These are phyloP conservation scores for Fraxinus excelsior DNA, from an alignment of 257 asterid genomes.

Conservation along the genomic window DNA sequence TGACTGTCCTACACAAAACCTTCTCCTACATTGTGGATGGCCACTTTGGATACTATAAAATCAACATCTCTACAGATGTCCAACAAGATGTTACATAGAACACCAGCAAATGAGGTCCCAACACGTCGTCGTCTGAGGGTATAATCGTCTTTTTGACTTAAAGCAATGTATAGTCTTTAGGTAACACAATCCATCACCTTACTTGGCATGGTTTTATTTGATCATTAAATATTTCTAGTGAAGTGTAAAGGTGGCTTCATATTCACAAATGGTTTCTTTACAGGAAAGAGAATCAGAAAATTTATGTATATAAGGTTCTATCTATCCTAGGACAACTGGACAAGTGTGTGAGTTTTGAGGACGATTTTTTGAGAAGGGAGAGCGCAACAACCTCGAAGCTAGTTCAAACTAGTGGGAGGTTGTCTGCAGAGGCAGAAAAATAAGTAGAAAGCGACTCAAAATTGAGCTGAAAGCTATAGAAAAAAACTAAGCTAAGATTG, in stretches of 20 bases:
- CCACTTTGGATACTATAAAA: not conserved
- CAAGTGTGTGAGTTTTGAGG: slow-evolving; percentile 9
- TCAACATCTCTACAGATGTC: not conserved
- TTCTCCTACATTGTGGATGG: not conserved
- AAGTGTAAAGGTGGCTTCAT: not conserved
- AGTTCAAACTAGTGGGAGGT: slow-evolving; percentile 89
- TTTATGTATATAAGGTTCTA: slow-evolving; percentile 26
- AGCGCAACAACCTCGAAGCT: slow-evolving; percentile 82
- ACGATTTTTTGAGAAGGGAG: not conserved
- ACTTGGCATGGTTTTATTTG: not conserved
- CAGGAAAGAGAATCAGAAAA: slow-evolving; percentile 33
- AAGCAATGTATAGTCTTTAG: slow-evolving; percentile 43
- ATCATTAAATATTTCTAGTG: not conserved
- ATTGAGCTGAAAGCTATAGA: not conserved
- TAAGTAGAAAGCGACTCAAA: not conserved
- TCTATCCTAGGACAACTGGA: not conserved
- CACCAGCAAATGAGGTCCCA: slow-evolving; percentile 11
- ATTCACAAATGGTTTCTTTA: not conserved
- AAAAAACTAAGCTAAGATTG: not conserved
- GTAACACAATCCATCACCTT: slow-evolving; percentile 24
- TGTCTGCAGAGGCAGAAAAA: slow-evolving; percentile 43
- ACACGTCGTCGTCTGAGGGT: slow-evolving; percentile 14
- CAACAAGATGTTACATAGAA: not conserved
- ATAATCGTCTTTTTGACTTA: slow-evolving; percentile 18
- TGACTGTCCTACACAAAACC: slow-evolving; percentile 28